Conservation (phyloP, 192 early-diverging fungal genomes). For the Backusella macrospora region DNA sequence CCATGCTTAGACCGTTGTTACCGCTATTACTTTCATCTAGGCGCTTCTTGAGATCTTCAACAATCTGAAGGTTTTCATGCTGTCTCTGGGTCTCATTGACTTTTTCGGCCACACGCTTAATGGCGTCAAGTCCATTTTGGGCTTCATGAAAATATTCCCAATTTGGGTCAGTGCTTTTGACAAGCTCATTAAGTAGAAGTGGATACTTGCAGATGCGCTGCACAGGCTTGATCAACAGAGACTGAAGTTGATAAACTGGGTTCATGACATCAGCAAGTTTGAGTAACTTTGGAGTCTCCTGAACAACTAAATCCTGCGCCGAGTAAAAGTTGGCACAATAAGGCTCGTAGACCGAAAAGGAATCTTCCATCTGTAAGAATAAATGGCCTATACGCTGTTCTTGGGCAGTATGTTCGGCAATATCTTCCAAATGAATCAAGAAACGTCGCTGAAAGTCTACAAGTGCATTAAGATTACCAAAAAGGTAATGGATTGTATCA, state of each 20-base stretch:
- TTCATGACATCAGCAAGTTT: slow-evolving; percentile 71
- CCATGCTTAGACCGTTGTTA: slow-evolving; percentile 55
- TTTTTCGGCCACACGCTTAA: slow-evolving; percentile 83
- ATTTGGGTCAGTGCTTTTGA: slow-evolving; percentile 58
- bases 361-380: slow-evolving; percentile 81
- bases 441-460: slow-evolving; percentile 96
- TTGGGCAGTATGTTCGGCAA: slow-evolving; percentile 62
- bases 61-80: slow-evolving; percentile 84
- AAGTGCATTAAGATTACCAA: slow-evolving; percentile 89
- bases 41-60: slow-evolving; percentile 76
- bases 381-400: slow-evolving; percentile 90
- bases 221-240: slow-evolving; percentile 93
- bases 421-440: slow-evolving; percentile 84
- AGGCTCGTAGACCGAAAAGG: slow-evolving; percentile 84
- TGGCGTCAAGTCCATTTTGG: slow-evolving; percentile 72
- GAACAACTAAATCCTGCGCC: slow-evolving; percentile 69
- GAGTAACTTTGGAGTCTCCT: slow-evolving; percentile 66
- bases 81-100: slow-evolving; percentile 90
- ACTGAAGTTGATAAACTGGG: slow-evolving; percentile 84
- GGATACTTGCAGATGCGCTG: slow-evolving; percentile 98
- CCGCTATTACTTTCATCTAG: slow-evolving; percentile 77
- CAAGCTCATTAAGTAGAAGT: slow-evolving; percentile 75
- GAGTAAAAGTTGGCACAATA: slow-evolving; percentile 90
- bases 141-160: slow-evolving; percentile 61
- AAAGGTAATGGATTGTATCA: slow-evolving; percentile 81